phyloP scores from a whole-genome alignment of 176 grass and related monocot genomes.

The Triticum urartu region DNA sequence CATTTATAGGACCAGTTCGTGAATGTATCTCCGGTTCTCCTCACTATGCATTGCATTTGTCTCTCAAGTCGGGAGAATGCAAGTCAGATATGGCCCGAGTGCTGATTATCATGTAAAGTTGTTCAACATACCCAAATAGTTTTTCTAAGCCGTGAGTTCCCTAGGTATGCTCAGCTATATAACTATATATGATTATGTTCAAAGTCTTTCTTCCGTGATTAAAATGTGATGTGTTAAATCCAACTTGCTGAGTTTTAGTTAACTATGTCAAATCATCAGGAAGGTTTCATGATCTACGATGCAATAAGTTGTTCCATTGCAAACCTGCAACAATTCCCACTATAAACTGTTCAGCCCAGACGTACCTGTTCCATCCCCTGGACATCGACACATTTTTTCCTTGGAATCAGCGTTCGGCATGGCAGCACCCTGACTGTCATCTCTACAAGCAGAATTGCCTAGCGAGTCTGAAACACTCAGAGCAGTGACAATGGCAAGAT shows the following conservation, averaged over 20 bases:
- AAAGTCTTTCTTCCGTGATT: neutral
- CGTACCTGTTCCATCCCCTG: neutral
- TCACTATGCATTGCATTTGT: too few species aligned
- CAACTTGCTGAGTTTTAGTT: neutral
- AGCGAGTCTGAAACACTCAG: neutral
- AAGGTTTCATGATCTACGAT: neutral
- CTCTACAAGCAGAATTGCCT: neutral
- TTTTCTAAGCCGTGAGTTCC: neutral
- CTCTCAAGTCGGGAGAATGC: too few species aligned
- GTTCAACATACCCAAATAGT: neutral
- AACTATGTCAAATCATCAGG: neutral
- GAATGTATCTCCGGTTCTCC: too few species aligned
- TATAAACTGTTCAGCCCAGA: neutral
- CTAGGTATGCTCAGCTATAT: neutral
- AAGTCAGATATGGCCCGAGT: too few species aligned
- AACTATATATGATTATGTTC: neutral
- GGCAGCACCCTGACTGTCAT: neutral
- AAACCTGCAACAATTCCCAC: neutral
- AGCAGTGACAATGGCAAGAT: slow-evolving; percentile 44
- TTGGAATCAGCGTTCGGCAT: neutral
- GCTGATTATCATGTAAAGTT: too few species aligned
- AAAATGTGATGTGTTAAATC: neutral
- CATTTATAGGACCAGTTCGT: too few species aligned
- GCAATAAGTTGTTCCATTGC: neutral
- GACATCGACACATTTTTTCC: neutral